These are phyloP conservation scores for Dendrobium huoshanense DNA, from an alignment of 106 monocot genomes.

Conservation along the genomic window DNA sequence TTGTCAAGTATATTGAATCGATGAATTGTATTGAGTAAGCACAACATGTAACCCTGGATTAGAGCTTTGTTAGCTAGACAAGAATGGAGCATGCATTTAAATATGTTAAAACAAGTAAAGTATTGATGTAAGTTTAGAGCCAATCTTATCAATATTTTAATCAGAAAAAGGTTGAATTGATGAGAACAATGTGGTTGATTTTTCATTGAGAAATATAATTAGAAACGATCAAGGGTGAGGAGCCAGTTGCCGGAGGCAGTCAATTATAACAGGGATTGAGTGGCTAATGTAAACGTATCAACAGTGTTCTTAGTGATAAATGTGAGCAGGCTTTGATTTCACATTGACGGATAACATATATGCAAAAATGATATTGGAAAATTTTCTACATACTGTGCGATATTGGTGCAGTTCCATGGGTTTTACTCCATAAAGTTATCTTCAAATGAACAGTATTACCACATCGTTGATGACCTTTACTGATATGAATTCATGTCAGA, in stretches of 20 bases:
- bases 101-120: too few species aligned
- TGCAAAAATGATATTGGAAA: neutral
- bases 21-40: too few species aligned
- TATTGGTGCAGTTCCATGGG: neutral
- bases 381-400: neutral
- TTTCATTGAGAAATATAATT: neutral
- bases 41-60: too few species aligned
- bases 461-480: neutral
- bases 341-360: neutral
- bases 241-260: neutral
- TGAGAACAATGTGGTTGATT: neutral
- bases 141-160: too few species aligned
- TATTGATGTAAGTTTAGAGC: too few species aligned
- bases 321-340: neutral
- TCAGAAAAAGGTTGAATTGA: too few species aligned
- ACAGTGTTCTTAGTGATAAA: too few species aligned
- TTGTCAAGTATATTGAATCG: too few species aligned
- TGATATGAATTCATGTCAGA: neutral
- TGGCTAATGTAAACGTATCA: neutral
- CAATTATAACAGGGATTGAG: neutral
- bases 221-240: neutral
- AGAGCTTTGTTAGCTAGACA: too few species aligned
- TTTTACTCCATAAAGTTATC: neutral
- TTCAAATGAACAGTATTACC: neutral
- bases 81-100: too few species aligned